These are phyloP conservation scores for Hymenoscyphus fructigenus DNA, from an alignment of 2,329 filamentous ascomycete genomes.

Conservation along the genomic window DNA sequence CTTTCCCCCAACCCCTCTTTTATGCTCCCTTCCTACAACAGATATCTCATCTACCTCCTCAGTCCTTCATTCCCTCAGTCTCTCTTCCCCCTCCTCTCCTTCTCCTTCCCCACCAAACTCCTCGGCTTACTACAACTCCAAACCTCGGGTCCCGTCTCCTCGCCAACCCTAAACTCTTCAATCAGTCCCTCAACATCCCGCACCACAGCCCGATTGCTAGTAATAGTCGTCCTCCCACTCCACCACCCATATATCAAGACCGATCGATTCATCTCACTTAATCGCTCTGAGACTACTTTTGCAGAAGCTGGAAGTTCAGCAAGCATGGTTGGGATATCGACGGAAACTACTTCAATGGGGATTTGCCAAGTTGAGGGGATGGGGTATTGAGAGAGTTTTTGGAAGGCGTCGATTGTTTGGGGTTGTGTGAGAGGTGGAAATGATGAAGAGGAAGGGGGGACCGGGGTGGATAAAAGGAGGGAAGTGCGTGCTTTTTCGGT, in stretches of 20 bases:
- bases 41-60: neutral
- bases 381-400: constrained; percentile 51
- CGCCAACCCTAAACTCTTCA: constrained; percentile 50
- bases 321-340: constrained; percentile 41
- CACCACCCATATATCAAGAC: constrained; percentile 70
- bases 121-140: constrained; percentile 65
- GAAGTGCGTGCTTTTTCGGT: constrained; percentile 55
- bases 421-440: constrained; percentile 25
- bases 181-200: constrained; percentile 60
- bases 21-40: neutral
- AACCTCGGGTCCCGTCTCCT: constrained; percentile 57
- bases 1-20: neutral
- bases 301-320: constrained; percentile 46
- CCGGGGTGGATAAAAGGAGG: constrained; percentile 49
- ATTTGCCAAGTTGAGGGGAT: constrained; percentile 55
- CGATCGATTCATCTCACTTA: constrained; percentile 62
- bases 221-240: constrained; percentile 58
- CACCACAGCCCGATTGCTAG: constrained; percentile 63
- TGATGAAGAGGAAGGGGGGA: constrained; percentile 21
- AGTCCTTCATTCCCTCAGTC: neutral
- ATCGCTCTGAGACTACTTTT: constrained; percentile 43
- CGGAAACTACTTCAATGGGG: constrained; percentile 54
- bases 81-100: constrained; percentile 34
- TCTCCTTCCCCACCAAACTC: constrained; percentile 67
- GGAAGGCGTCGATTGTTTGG: constrained; percentile 38